Base-by-base conservation (phyloP, 495 filamentous ascomycete species). In the Oleoguttula mirabilis region DNA sequence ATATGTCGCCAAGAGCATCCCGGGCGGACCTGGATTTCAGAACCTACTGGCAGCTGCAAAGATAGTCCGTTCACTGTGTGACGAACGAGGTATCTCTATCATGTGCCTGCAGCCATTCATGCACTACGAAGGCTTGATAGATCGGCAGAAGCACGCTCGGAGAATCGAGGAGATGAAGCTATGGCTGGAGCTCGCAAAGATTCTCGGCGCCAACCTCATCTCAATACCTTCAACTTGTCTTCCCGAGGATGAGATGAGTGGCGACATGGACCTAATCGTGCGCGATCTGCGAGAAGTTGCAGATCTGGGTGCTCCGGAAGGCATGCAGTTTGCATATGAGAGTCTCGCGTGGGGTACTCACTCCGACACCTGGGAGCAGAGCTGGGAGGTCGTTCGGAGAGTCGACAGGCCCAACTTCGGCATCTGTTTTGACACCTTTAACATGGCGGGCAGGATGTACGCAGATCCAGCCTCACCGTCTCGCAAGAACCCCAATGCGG, bases 361-460 rank as follows among this genome's bases (percentile, higher is more conserved):
- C 50, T 61, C 79, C 47, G 68, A 85, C 55, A 76, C 69, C 0
- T 81, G 82, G 84, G 80, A 88, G 54, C 61, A 63, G 23, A 73
- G 69, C 41, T 90, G 78, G 76, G 69, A 78, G 20, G 60, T 87
- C n/a, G 75, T 84, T 0, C 53, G 66, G 36, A 59, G 55, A 14
- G 80, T 86, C 28, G 60, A 85, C 55, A 61, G 81, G 3, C 66
- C 69, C 12, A 88, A 87, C 60, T 83, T 88, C 48, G 84, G 82
- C 8, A 62, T 84, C 39, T 86, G 81, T 60, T 67, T 88, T 12
- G 83, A 88, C 61, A 83, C 79, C 0, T 90, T 82, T 60, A 84
- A 90, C 61, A 82, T 87, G 32, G 77, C 78, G 0, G 83, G 74
- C 1, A 66, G 79, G 24, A 71, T 84, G 19, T 90, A 77, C 50